These are phyloP conservation scores for Coprinopsis strossmayeri DNA, from an alignment of 768 basidiomycete species.

Conservation along the genomic window DNA sequence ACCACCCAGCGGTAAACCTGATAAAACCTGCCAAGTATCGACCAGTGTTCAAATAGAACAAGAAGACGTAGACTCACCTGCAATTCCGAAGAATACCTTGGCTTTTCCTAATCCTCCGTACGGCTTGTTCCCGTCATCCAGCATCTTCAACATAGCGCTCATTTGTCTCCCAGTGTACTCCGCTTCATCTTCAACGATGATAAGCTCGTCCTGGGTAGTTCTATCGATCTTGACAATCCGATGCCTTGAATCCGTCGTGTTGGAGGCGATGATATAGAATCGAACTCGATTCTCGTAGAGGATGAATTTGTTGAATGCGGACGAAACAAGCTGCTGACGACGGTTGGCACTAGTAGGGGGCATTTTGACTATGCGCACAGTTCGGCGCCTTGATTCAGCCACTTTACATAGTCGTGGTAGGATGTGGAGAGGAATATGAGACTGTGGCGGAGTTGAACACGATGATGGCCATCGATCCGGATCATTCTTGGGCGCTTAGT, in stretches of 20 bases:
- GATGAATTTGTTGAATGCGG: constrained; percentile 76
- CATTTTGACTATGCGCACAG: too few species aligned
- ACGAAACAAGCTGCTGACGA: background rate
- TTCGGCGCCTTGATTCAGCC: too few species aligned
- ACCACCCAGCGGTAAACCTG: constrained; percentile 93
- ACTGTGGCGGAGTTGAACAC: too few species aligned
- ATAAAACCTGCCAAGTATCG: constrained; percentile 64
- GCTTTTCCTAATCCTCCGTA: constrained; percentile 83
- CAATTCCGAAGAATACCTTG: constrained; percentile 76
- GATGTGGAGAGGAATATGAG: too few species aligned
- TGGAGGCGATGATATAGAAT: constrained; percentile 90
- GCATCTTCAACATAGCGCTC: constrained; percentile 87
- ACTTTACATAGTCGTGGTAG: too few species aligned
- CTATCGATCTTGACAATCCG: constrained; percentile 93
- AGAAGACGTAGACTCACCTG: constrained; percentile 38
- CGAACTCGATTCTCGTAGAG: constrained; percentile 89
- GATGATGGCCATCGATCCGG: too few species aligned
- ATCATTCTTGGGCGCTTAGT: too few species aligned
- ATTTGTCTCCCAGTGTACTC: constrained; percentile 88
- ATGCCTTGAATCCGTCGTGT: constrained; percentile 81
- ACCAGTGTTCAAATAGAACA: background rate
- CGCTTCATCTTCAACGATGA: constrained; percentile 80
- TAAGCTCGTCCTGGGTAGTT: constrained; percentile 67
- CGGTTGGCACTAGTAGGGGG: too few species aligned
- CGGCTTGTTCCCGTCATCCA: constrained; percentile 89